A percentile compares a stretch with the other conserved stretches of the same genome.
These are phyloP conservation scores for Clonostachys rhizophaga DNA, from an alignment of 2,329 filamentous ascomycete genomes.

Conservation along the genomic window DNA sequence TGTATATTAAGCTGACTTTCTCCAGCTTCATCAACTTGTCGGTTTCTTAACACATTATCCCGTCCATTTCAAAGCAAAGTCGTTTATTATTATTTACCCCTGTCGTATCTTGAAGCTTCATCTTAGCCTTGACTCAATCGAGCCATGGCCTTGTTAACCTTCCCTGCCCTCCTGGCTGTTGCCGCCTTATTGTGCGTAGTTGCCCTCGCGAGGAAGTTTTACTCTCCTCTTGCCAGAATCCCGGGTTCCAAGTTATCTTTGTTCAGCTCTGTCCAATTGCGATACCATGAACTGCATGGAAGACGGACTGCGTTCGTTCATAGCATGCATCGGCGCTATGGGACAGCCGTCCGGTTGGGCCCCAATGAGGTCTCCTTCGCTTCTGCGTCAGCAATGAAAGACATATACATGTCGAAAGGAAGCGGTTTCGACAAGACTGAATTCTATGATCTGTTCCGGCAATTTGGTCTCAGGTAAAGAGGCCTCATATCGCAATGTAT, in stretches of 20 bases:
- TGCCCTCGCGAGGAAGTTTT: slow-evolving; percentile 16
- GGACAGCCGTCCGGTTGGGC: slow-evolving; percentile 50
- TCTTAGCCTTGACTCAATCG: too few species aligned
- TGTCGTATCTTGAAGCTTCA: too few species aligned
- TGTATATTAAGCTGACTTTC: too few species aligned
- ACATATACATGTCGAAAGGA: slow-evolving; percentile 58
- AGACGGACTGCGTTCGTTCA: slow-evolving; percentile 51
- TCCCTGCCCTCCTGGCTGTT: slow-evolving; percentile 10
- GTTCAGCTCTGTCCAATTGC: slow-evolving; percentile 45
- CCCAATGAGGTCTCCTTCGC: slow-evolving; percentile 57
- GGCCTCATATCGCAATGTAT: too few species aligned
- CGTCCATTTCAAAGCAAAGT: too few species aligned
- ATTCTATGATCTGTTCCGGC: slow-evolving; percentile 54
- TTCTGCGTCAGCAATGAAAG: slow-evolving; percentile 49
- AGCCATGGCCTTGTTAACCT: too few species aligned
- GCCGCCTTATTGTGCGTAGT: slow-evolving; percentile 13
- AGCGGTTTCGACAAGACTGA: slow-evolving; percentile 63
- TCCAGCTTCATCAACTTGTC: too few species aligned
- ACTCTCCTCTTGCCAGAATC: slow-evolving; percentile 28
- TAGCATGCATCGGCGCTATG: slow-evolving; percentile 46
- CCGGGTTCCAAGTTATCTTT: slow-evolving; percentile 44
- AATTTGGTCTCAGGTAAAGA: too few species aligned
- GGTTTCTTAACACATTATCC: too few species aligned
- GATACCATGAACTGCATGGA: slow-evolving; percentile 51
- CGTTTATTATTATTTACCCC: too few species aligned